Evolutionary conservation across 1,284 basidiomycete genomes (phyloP), one percentile per base, ranked within the genome.

Genomic region (Fomitiporia mediterranea): DNA sequence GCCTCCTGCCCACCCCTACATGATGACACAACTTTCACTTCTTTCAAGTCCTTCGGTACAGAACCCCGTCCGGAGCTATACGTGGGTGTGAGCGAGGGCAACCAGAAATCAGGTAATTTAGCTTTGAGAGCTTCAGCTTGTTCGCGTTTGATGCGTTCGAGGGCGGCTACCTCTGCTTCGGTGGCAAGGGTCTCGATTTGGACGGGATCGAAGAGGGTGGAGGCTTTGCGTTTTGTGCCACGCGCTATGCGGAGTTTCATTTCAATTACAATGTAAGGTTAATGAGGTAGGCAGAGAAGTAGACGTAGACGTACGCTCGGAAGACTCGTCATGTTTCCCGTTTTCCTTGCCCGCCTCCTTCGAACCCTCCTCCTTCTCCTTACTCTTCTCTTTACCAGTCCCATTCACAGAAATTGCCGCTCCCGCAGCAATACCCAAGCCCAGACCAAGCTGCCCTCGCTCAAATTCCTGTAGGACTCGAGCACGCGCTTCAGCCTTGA

Each of bases 71-170:
- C 84, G 4, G 80, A 80, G 0, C 81, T 71, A 64, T 87, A 86
- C 1, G 88, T 89, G 0, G 94, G 94, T 0, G 94, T 92, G 34
- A 96, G 72, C 0, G 84, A 91, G 17, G 90, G 94, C 43, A 97
- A 76, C 94, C 94, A 98, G 68, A 96, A 98, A 63, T 95, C 92
- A 0, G 94, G 93, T 5, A 98, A 78, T 69, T 96, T 96, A 56
- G 83, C 80, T 58, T 87, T 89, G 51, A 95, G 73, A 2, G 86
- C 80, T 60, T 93, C 91, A 0, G 85, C 84, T 66, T 93, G 90
- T 69, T 98, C 94, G 25, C 77, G 78, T 67, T 94, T 91, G 40
- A 97, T 91, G 63, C 84, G 74, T 28, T 77, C 79, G 49, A 94
- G 71, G 0, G 94, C 94, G 17, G 83, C 84, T 53, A 91, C 89